A percentile compares a stretch with the other conserved stretches of the same genome.
Conservation (phyloP, 345 rosid species). For the Psidium friedrichsthalianum region DNA sequence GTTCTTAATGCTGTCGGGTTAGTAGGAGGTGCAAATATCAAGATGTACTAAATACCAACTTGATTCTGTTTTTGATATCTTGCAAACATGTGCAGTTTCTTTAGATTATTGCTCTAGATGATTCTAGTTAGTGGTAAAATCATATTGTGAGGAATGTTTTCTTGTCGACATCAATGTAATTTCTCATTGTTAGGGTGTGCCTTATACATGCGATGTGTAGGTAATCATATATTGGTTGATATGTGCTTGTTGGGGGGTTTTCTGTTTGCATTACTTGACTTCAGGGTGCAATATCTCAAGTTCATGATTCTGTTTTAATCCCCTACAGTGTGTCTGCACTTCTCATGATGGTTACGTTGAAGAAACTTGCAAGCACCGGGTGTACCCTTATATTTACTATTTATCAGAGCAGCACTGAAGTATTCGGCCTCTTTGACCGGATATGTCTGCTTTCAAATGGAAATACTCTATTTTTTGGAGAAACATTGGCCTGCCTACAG, state of each 20-base stretch:
- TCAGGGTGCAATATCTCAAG: background rate
- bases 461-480: conserved; percentile 91
- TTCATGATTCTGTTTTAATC: background rate
- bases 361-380: conserved; percentile 93
- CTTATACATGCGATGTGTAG: background rate
- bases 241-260: background rate
- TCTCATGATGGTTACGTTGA: conserved; percentile 98
- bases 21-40: background rate
- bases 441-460: conserved; percentile 98
- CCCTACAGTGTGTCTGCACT: conserved; percentile 80
- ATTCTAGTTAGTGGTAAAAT: background rate
- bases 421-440: conserved; percentile 96
- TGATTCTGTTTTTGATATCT: background rate
- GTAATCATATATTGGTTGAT: background rate
- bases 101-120: background rate
- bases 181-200: background rate
- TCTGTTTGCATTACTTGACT: background rate
- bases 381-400: conserved; percentile 91
- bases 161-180: background rate
- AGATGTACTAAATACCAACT: background rate
- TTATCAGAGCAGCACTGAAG: conserved; percentile 95
- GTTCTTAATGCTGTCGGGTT: background rate
- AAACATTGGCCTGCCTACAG: conserved; percentile 98
- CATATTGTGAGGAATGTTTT: background rate
- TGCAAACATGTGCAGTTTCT: background rate